These are phyloP conservation scores for Rhodosporidiobolus sp. DNA, from an alignment of 768 basidiomycete genomes.

Conservation along the genomic window DNA sequence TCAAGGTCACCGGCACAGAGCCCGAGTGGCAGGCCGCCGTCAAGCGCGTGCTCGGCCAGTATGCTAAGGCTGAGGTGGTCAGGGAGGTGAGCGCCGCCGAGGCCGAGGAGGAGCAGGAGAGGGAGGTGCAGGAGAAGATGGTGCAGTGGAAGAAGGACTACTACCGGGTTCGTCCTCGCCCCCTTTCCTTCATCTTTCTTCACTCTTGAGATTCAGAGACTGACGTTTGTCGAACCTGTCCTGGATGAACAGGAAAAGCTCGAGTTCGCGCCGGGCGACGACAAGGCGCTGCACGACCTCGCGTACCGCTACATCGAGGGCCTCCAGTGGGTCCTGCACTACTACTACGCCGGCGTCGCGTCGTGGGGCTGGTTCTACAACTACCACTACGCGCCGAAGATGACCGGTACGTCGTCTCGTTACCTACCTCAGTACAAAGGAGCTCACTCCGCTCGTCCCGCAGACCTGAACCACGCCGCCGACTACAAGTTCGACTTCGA, in stretches of 20 bases:
- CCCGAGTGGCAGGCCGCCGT: conserved; percentile 59
- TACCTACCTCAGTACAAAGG: not conserved
- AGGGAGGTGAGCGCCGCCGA: conserved; percentile 61
- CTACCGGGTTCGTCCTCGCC: conserved; percentile 63
- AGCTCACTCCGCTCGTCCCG: not conserved
- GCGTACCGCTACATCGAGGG: conserved; percentile 84
- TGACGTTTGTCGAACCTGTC: too few relatives aligned
- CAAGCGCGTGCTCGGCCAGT: conserved; percentile 79
- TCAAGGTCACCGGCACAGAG: conserved; percentile 64
- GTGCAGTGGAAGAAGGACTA: conserved; percentile 86
- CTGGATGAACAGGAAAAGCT: conserved; percentile 67
- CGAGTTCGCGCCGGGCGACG: conserved; percentile 66
- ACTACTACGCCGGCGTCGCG: conserved; percentile 94
- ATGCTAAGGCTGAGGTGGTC: conserved; percentile 73
- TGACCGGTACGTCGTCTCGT: conserved; percentile 65
- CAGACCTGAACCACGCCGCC: conserved; percentile 64
- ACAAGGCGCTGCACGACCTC: conserved; percentile 66
- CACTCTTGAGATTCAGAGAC: not conserved
- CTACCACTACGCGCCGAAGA: conserved; percentile 95
- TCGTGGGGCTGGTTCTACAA: conserved; percentile 99
- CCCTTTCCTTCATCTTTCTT: not conserved
- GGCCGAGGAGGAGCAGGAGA: conserved; percentile 74
- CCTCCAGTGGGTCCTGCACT: conserved; percentile 98
- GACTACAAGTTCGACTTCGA: conserved; percentile 81
- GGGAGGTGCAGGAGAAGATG: conserved; percentile 74